Conservation (phyloP, 2,329 filamentous ascomycete species). For the Monosporascus sp. region DNA sequence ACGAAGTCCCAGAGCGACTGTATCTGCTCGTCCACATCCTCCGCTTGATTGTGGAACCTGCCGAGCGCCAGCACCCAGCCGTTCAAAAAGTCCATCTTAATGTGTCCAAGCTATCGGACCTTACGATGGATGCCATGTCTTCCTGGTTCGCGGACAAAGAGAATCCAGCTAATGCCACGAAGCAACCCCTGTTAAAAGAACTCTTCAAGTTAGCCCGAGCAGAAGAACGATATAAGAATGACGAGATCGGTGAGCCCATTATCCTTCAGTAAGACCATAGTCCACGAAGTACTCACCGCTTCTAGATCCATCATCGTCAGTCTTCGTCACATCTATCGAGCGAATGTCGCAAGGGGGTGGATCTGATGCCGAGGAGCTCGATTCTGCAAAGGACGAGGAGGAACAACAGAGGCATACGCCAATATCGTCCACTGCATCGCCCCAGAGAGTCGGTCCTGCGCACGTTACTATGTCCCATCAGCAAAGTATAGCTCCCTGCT, state of each 20-base stretch:
- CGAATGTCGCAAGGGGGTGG: conserved; percentile 42
- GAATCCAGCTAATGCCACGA: conserved; percentile 46
- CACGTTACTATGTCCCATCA: conserved; percentile 31
- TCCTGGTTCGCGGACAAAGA: conserved; percentile 55
- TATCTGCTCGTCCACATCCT: conserved; percentile 56
- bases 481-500: conserved; percentile 32
- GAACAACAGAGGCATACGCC: conserved; percentile 30
- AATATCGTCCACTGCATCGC: conserved; percentile 30
- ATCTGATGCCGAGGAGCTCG: conserved; percentile 44
- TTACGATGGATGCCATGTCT: conserved; percentile 53
- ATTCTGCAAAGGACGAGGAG: conserved; percentile 37
- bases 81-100: conserved; percentile 50
- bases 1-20: conserved; percentile 46
- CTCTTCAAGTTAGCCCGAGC: conserved; percentile 56
- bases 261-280: not conserved
- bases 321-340: conserved; percentile 50
- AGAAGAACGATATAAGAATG: conserved; percentile 52
- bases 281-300: conserved; percentile 7
- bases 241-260: conserved; percentile 48
- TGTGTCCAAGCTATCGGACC: conserved; percentile 52
- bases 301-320: conserved; percentile 35
- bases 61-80: conserved; percentile 42
- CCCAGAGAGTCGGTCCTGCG: conserved; percentile 28
- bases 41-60: conserved; percentile 50
- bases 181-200: conserved; percentile 52